These are phyloP conservation scores for Phylloporus sp. DNA, from an alignment of 768 basidiomycete species.

Conservation along the genomic window DNA sequence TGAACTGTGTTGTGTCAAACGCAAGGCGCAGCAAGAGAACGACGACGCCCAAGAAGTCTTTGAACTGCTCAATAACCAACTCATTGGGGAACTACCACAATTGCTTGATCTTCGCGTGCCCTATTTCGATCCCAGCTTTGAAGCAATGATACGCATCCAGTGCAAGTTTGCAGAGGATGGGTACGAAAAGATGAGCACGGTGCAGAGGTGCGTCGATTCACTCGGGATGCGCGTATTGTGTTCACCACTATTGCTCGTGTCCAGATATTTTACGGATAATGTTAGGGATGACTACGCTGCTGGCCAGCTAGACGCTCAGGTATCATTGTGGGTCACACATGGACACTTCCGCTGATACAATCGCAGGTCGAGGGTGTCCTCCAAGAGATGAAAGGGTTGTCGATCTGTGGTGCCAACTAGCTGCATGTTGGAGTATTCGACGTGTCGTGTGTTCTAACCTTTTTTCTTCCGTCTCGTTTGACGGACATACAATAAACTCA, in stretches of 20 bases:
- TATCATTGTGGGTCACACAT: slow-evolving; percentile 23
- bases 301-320: slow-evolving; percentile 93
- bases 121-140: slow-evolving; percentile 97
- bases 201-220: slow-evolving; percentile 63
- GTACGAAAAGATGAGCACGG: slow-evolving; percentile 93
- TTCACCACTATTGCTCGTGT: background rate
- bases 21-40: slow-evolving; percentile 85
- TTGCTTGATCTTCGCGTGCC: slow-evolving; percentile 93
- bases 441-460: slow-evolving; percentile 7
- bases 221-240: slow-evolving; percentile 32
- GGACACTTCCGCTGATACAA: background rate
- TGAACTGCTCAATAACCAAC: slow-evolving; percentile 87
- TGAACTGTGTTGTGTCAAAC: background rate
- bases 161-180: slow-evolving; percentile 97
- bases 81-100: slow-evolving; percentile 87
- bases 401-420: slow-evolving; percentile 75
- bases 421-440: background rate
- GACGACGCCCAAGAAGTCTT: slow-evolving; percentile 95
- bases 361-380: slow-evolving; percentile 89
- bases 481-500: background rate
- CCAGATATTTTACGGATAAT: slow-evolving; percentile 82
- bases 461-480: background rate
- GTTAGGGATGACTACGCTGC: slow-evolving; percentile 97
- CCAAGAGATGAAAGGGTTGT: slow-evolving; percentile 94
- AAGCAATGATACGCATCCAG: slow-evolving; percentile 98